phyloP scores from a whole-genome alignment of 2,329 filamentous ascomycete genomes.

The Colletotrichum euphorbiae region DNA sequence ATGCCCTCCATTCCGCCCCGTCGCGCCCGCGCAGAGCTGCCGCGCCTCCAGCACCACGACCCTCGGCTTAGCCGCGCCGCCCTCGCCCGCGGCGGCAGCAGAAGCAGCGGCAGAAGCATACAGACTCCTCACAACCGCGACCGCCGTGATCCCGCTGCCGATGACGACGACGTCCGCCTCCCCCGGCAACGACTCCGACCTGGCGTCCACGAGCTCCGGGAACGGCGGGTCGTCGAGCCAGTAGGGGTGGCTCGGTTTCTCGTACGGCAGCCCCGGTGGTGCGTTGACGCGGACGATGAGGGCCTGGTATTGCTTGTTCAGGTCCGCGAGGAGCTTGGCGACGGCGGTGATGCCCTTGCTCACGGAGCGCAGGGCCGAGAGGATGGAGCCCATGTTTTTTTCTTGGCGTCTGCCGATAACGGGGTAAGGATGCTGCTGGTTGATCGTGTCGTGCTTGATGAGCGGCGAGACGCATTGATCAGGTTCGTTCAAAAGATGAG shows the following conservation, averaged over 20 bases:
- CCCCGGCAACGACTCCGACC: slow-evolving; percentile 49
- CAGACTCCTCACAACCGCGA: slow-evolving; percentile 49
- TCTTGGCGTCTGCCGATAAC: no score
- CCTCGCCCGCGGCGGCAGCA: no score
- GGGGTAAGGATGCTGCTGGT: neutral
- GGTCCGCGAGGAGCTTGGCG: slow-evolving; percentile 43
- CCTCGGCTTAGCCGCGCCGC: slow-evolving; percentile 6
- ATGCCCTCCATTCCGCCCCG: slow-evolving; percentile 65
- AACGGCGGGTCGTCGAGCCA: slow-evolving; percentile 59
- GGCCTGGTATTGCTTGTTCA: slow-evolving; percentile 45
- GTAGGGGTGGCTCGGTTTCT: slow-evolving; percentile 57
- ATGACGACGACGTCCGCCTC: slow-evolving; percentile 63
- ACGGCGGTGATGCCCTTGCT: slow-evolving; percentile 43
- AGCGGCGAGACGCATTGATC: neutral
- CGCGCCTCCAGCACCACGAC: slow-evolving; percentile 65
- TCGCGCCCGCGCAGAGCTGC: slow-evolving; percentile 62
- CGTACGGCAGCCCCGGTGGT: slow-evolving; percentile 55
- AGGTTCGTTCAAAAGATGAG: neutral
- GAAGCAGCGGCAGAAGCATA: slow-evolving; percentile 41
- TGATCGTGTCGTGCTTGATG: neutral
- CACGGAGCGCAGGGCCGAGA: slow-evolving; percentile 46
- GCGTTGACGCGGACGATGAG: slow-evolving; percentile 47
- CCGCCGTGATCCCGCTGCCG: slow-evolving; percentile 66
- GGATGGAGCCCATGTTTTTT: slow-evolving; percentile 48
- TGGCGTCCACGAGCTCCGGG: slow-evolving; percentile 53